Conservation (phyloP, 805 yeast genomes). For the Wickerhamomyces kurtzmanii region DNA sequence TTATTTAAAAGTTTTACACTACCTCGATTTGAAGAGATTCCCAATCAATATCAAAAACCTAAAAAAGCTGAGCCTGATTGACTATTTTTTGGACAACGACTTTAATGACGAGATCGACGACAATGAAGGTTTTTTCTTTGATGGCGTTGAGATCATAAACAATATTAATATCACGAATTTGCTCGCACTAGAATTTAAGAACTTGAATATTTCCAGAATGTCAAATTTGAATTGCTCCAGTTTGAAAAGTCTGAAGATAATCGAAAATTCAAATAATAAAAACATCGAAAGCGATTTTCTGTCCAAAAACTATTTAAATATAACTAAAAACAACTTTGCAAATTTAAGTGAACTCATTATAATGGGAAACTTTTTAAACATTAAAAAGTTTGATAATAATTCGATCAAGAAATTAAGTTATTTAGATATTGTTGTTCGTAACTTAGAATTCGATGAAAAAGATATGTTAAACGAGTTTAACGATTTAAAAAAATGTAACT, state of each 20-base stretch:
- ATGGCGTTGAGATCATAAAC: constrained; percentile 18
- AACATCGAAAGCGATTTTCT: constrained; percentile 14
- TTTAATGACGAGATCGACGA: constrained; percentile 22
- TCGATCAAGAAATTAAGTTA: constrained; percentile 1
- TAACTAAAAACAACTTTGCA: neutral
- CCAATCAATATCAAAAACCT: constrained; percentile 8
- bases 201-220: constrained; percentile 13
- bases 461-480: no score
- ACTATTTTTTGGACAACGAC: constrained; percentile 20
- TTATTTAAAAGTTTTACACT: constrained; percentile 11
- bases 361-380: constrained; percentile 1
- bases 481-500: no score
- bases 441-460: neutral
- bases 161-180: constrained; percentile 8
- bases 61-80: constrained; percentile 10
- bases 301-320: constrained; percentile 1
- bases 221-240: constrained; percentile 7
- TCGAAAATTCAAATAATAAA: constrained; percentile 12
- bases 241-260: constrained; percentile 9
- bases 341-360: constrained; percentile 1
- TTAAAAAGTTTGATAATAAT: constrained; percentile 1
- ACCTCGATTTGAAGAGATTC: constrained; percentile 6
- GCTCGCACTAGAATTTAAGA: constrained; percentile 9
- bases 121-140: constrained; percentile 25
- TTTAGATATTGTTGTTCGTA: neutral